Evolutionary conservation across 2,329 filamentous ascomycete species (phyloP), one percentile per base, ranked within the genome.

Genomic region (Cercospora sojina): DNA sequence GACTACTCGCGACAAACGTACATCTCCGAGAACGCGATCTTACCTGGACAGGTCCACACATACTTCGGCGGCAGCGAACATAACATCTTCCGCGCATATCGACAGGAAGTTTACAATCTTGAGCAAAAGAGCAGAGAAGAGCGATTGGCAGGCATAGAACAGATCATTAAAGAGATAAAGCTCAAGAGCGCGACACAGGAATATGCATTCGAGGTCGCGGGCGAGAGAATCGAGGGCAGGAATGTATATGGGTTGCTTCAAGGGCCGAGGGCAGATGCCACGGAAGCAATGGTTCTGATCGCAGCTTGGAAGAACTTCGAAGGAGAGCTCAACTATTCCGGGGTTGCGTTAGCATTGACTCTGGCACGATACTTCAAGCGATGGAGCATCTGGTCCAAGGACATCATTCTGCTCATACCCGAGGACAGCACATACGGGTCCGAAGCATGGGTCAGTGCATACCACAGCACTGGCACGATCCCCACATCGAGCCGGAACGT

Each of bases 351-450:
- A 32, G 89, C 93, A 2, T 81, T 99, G 74, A 93, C 94, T 0
- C 80, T 99, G 72, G 91, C 92, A 29, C 88, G 95, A 71, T 99
- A 99, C 80, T 98, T 99, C 82, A 97, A 96, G 80, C 88, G 91
- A 72, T 99, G 95, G 95, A 97, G 93, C 62, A 85, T 99, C 29
- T 99, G 95, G 95, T 97, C 93, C 66, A 99, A 99, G 80, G 95
- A 99, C 78, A 97, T 99, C 72, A 94, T 99, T 66, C 88, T 99
- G 72, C 81, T 99, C 5, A 86, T 99, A 56, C 89, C 95, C 0
- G 90, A 91, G 0, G 95, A 99, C 79, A 96, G 92, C 78, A 90
- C 89, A 66, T 90, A 91, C 10, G 95, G 94, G 0, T 92, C 93
- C 0, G 93, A 98, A 77, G 95, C 95, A 25, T 99, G 95, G 95